Evolutionary conservation across 768 basidiomycete genomes (phyloP).

Genomic region (Auricularia sp.): DNA sequence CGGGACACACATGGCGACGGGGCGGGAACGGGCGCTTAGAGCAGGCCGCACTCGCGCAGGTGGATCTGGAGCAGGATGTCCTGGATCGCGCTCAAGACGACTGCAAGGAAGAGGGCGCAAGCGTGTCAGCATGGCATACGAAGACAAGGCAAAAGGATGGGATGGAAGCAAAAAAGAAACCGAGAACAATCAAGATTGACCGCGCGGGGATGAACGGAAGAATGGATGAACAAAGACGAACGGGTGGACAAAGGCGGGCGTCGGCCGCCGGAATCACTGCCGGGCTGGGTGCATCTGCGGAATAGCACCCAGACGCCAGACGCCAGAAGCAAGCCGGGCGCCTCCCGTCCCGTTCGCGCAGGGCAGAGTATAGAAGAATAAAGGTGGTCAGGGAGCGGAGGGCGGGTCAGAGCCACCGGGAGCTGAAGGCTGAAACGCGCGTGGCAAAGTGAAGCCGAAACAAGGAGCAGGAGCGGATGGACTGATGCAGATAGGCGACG

Average conservation of each 20-base stretch:
- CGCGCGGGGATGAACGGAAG: too few species aligned
- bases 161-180: too few species aligned
- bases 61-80: constrained; percentile 83
- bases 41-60: constrained; percentile 74
- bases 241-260: too few species aligned
- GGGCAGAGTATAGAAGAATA: background rate
- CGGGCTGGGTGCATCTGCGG: background rate
- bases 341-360: too few species aligned
- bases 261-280: too few species aligned
- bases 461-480: too few species aligned
- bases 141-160: too few species aligned
- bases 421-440: background rate
- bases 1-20: too few species aligned
- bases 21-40: constrained; percentile 29
- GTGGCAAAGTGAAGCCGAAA: background rate
- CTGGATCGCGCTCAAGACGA: constrained; percentile 80
- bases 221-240: too few species aligned
- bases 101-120: constrained; percentile 17
- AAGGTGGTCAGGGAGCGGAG: background rate
- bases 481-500: too few species aligned
- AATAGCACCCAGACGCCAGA: background rate
- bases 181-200: too few species aligned
- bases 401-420: too few species aligned
- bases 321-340: background rate
- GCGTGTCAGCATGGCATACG: background rate